These are phyloP conservation scores for Solanum boliviense DNA, from an alignment of 257 asterid species.

Conservation along the genomic window DNA sequence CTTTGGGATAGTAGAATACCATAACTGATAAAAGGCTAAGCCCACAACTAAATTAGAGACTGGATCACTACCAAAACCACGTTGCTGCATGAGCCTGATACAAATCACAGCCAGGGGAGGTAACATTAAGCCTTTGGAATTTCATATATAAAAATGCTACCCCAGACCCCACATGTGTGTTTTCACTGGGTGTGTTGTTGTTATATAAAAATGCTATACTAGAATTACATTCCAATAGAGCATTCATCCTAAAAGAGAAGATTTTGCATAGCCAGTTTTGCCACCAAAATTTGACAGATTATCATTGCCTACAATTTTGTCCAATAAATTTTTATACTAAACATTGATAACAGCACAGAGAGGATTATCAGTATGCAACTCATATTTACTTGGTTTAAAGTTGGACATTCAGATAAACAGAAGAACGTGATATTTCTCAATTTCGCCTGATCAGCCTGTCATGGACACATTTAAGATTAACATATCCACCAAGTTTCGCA, in stretches of 20 bases:
- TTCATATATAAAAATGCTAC: neutral
- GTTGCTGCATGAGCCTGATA: constrained; percentile 59
- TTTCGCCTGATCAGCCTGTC: neutral
- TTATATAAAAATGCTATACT: neutral
- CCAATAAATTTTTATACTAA: neutral
- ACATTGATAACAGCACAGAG: neutral
- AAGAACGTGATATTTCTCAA: constrained; percentile 1
- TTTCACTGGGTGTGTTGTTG: neutral
- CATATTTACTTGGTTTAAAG: neutral
- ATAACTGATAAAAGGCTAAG: constrained; percentile 48
- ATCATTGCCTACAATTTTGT: neutral
- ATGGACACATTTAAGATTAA: neutral
- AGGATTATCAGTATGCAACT: neutral
- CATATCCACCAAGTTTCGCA: neutral
- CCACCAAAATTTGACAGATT: neutral
- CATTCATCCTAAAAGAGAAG: neutral
- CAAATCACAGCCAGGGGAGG: constrained; percentile 9
- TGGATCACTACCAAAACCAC: constrained; percentile 48
- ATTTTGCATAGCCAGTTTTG: neutral
- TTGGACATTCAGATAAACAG: neutral
- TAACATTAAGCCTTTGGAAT: neutral
- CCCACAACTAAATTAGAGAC: constrained; percentile 71
- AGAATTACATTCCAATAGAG: neutral
- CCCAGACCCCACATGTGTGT: neutral
- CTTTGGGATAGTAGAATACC: constrained; percentile 59